Evolutionary conservation across 2,329 filamentous ascomycete genomes (phyloP), one percentile per base, ranked within the genome.

Genomic region (Talaromyces funiculosus): DNA sequence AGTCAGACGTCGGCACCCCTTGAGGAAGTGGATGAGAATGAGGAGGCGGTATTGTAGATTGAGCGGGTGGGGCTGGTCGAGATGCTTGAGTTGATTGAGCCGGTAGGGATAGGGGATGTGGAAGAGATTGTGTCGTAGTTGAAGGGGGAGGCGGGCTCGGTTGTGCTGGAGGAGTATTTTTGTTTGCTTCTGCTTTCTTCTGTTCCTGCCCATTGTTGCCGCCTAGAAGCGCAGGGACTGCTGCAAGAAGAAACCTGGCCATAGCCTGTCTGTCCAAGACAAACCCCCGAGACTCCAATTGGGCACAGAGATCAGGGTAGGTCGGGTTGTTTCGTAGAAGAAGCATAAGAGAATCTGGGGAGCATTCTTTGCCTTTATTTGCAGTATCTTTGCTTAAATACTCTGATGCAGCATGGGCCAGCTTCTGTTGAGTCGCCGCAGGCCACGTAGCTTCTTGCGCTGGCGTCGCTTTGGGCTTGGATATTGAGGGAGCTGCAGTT

Each of bases 251-350:
- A 62, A 76, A 77, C 63, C 80, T 76, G 10, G 84, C 84, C 64
- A 86, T 81, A 0, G 75, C 71, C 5, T 80, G 78, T 58, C 82
- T 75, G 63, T 85, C 80, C 35, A 86, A 73, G 33, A 69, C 73
- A 16, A 84, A 71, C 0, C 79, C 80, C 64, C 75, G 75, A 1
- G 65, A 67, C 63, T 86, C 83, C 4, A 86, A 69, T 49, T 75
- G 73, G 62, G 82, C 77, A 65, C 84, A 86, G 2, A 86, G 69
- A 55, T 82, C 76, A 61, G 80, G 77, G 63, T 85, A 86, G 2
- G 77, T 82, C 2, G 82, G 82, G 64, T 85, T 84, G 7, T 71
- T 67, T 54, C 83, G 74, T 8, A 86, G 72, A 38, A 85, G 74
- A 1, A 67, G 68, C 22, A 78, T 67, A 9, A 86, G 72, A 20